Conservation (phyloP, 805 yeast genomes). For the Ogataea trehalophila region DNA sequence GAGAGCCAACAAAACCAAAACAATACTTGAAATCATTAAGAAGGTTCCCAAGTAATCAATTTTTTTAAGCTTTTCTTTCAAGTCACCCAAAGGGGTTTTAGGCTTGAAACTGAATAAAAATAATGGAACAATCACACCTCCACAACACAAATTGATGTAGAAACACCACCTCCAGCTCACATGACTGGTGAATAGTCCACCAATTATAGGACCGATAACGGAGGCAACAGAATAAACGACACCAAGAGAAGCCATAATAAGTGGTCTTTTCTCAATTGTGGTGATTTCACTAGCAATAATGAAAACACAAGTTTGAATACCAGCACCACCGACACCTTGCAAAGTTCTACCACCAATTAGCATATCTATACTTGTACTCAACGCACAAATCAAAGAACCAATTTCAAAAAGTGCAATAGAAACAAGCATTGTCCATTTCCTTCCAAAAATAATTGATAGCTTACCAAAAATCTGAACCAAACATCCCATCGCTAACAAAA, state of each 20-base stretch:
- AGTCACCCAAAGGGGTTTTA: constrained; percentile 37
- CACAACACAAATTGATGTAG: constrained; percentile 61
- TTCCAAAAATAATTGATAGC: constrained; percentile 51
- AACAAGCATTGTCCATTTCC: constrained; percentile 43
- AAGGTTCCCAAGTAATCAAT: constrained; percentile 49
- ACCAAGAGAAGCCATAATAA: constrained; percentile 36
- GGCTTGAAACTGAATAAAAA: constrained; percentile 42
- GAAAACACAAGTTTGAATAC: constrained; percentile 52
- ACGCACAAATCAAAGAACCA: constrained; percentile 59
- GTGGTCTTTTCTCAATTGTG: constrained; percentile 37
- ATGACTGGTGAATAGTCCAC: constrained; percentile 55
- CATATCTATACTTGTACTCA: constrained; percentile 50
- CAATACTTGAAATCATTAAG: constrained; percentile 38
- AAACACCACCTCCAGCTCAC: constrained; percentile 76
- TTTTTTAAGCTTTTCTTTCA: constrained; percentile 33
- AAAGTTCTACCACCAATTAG: constrained; percentile 68
- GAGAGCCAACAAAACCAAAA: constrained; percentile 45
- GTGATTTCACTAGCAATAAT: constrained; percentile 55
- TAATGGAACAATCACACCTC: constrained; percentile 42
- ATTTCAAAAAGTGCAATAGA: constrained; percentile 52
- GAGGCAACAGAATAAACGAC: constrained; percentile 45
- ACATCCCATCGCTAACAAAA: constrained; percentile 48
- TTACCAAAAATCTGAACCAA: constrained; percentile 56
- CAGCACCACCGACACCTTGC: constrained; percentile 71
- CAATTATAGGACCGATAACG: constrained; percentile 59